A percentile compares a stretch with the other conserved stretches of the same genome.
These are phyloP conservation scores for Salmacisia buchloeana DNA, from an alignment of 1,284 basidiomycete genomes.

Conservation along the genomic window DNA sequence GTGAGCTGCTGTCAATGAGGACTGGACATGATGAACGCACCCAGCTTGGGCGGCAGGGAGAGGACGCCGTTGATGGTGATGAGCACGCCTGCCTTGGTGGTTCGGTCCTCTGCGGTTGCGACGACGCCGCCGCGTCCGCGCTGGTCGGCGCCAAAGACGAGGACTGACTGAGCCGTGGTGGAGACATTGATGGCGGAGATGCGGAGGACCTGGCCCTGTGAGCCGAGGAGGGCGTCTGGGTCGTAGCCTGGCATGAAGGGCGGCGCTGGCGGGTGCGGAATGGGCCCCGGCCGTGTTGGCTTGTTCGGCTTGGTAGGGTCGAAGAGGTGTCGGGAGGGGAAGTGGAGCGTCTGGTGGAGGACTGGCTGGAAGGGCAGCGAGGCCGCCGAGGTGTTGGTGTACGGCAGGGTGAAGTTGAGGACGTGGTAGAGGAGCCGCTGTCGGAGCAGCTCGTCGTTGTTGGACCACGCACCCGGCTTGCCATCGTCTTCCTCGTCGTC, in stretches of 20 bases:
- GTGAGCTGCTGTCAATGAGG: too few relatives aligned
- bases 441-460: conserved; percentile 74
- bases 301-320: conserved; percentile 61
- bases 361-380: conserved; percentile 56
- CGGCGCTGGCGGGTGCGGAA: conserved; percentile 27
- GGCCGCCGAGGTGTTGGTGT: conserved; percentile 57
- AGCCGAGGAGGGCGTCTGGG: background rate
- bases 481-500: conserved; percentile 12
- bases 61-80: conserved; percentile 72
- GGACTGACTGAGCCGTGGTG: background rate
- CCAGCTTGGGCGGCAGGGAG: conserved; percentile 67
- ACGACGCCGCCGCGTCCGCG: conserved; percentile 63
- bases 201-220: background rate
- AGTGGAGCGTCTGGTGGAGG: conserved; percentile 44
- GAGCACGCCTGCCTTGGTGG: conserved; percentile 63
- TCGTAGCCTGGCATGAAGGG: conserved; percentile 2
- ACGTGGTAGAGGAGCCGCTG: conserved; percentile 93
- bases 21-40: conserved; percentile 54
- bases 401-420: conserved; percentile 70
- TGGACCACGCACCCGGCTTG: conserved; percentile 50
- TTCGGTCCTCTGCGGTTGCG: conserved; percentile 53
- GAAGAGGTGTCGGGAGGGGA: conserved; percentile 75
- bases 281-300: conserved; percentile 46
- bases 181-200: background rate
- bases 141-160: conserved; percentile 63